These are phyloP conservation scores for Phoenix dactylifera DNA, from an alignment of 176 grass and related monocot genomes.

Conservation along the genomic window DNA sequence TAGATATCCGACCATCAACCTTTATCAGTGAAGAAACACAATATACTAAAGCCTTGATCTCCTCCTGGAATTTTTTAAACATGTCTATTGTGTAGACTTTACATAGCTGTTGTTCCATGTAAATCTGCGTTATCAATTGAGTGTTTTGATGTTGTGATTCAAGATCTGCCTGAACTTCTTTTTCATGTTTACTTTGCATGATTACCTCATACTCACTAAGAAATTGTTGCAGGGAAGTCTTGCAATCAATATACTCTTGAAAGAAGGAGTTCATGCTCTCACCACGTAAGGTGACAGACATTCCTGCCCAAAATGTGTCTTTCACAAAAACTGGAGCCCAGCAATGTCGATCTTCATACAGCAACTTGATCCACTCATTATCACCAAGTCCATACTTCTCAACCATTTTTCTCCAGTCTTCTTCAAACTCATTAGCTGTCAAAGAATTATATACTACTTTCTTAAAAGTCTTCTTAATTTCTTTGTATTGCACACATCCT, in stretches of 20 bases:
- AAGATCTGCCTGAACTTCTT: slow-evolving; percentile 17
- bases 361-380: slow-evolving; percentile 15
- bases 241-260: slow-evolving; percentile 12
- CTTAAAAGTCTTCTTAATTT: slow-evolving; percentile 17
- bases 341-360: slow-evolving; percentile 14
- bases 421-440: slow-evolving; percentile 17
- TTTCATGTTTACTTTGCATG: slow-evolving; percentile 14
- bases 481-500: slow-evolving; percentile 11
- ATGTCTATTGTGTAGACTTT: slow-evolving; percentile 23
- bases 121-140: slow-evolving; percentile 23
- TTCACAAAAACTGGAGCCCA: slow-evolving; percentile 21
- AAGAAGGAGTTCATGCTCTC: slow-evolving; percentile 13
- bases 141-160: slow-evolving; percentile 6
- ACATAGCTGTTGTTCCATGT: slow-evolving; percentile 23
- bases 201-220: slow-evolving; percentile 14
- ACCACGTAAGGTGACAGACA: slow-evolving; percentile 11
- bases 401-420: slow-evolving; percentile 17
- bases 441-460: slow-evolving; percentile 21
- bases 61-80: slow-evolving; percentile 25
- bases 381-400: slow-evolving; percentile 9
- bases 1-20: slow-evolving; percentile 9
- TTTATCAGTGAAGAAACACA: slow-evolving; percentile 15
- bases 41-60: slow-evolving; percentile 22
- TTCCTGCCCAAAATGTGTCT: slow-evolving; percentile 21
- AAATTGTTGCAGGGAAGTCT: slow-evolving; percentile 5